A percentile compares a stretch with the other conserved stretches of the same genome.
Conservation (phyloP, 257 asterid genomes). For the Craterostigma plantagineum region DNA sequence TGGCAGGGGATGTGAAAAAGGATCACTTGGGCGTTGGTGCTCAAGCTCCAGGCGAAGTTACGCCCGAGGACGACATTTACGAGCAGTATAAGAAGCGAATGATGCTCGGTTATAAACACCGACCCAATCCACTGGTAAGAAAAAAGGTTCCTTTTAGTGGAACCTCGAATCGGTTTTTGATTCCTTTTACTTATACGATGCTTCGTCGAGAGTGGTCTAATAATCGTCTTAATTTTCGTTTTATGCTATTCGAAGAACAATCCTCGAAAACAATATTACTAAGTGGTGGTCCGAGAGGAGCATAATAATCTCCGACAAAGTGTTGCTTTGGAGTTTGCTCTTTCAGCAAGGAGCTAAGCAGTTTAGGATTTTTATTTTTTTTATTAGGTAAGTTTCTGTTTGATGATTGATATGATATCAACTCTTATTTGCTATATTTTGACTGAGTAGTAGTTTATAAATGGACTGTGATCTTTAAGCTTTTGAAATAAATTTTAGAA, state of each 20-base stretch:
- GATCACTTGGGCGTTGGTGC: slow-evolving; percentile 93
- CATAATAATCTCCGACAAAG: background rate
- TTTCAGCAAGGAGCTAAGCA: too few relatives aligned
- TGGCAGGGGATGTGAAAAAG: slow-evolving; percentile 64
- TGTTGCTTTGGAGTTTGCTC: too few relatives aligned
- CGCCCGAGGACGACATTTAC: slow-evolving; percentile 73
- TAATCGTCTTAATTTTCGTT: background rate
- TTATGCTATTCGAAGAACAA: slow-evolving; percentile 41
- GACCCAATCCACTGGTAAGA: slow-evolving; percentile 89
- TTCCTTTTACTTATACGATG: background rate
- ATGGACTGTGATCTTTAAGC: too few relatives aligned
- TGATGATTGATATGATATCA: too few relatives aligned
- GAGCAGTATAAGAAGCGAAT: slow-evolving; percentile 93
- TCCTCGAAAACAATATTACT: slow-evolving; percentile 68
- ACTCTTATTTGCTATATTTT: too few relatives aligned
- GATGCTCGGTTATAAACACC: slow-evolving; percentile 84
- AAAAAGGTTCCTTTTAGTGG: background rate
- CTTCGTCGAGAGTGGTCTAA: background rate
- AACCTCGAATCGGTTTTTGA: background rate
- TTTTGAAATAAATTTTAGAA: too few relatives aligned
- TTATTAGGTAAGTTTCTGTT: too few relatives aligned
- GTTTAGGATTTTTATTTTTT: too few relatives aligned
- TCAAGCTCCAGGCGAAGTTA: slow-evolving; percentile 72
- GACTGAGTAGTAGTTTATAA: too few relatives aligned
- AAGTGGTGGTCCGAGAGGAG: slow-evolving; percentile 2